Base-by-base conservation (phyloP, 805 yeast species). In the Debaryomyces hansenii region DNA sequence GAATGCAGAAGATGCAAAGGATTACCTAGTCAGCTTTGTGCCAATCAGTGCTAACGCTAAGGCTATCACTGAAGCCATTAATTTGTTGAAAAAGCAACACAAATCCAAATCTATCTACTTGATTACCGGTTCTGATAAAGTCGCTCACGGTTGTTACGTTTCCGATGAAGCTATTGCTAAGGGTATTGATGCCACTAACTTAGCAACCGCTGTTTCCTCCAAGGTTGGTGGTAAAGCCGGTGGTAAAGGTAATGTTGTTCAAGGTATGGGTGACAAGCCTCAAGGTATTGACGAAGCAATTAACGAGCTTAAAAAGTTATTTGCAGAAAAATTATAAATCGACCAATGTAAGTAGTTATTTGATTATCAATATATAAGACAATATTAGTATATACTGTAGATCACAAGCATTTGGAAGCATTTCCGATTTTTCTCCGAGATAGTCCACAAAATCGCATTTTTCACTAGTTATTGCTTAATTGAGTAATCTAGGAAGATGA, bases 141-240 rank as follows among this genome's bases (percentile, higher is more conserved):
- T 92, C 60, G 98, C 97, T 11, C 99, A 94, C 62, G 99, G 97
- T 54, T 90, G 96, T 64, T 94, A 84, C 70, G 76, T 94, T 42
- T 81, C 92, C 1, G 83, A 87, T 51, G 83, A 69, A 36, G 87
- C 90, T 34, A 70, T 85, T 53, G 75, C 74, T 39, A 78, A 83
- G 62, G 90, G 90, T 55, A 75, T 90, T 16, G 78, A 85, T 53
- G 91, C 95, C 44, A 78, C 84, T 47, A 90, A 81, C 24, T 77
- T 90, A 55, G 95, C 95, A 28, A 69, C 77, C 44, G 71, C 78
- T 46, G 98, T 87, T 37, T 74, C 91, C 38, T 69, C 74, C 32
- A 74, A 77, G 58, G 82, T 94, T 57, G 99, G 99, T 54, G 99
- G 99, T 69, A 90, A 87, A 68, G 95, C 96, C 48, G 99, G 99